These are phyloP conservation scores for Fagopyrum esculentum DNA, from an alignment of 148 eudicot species.

Conservation along the genomic window DNA sequence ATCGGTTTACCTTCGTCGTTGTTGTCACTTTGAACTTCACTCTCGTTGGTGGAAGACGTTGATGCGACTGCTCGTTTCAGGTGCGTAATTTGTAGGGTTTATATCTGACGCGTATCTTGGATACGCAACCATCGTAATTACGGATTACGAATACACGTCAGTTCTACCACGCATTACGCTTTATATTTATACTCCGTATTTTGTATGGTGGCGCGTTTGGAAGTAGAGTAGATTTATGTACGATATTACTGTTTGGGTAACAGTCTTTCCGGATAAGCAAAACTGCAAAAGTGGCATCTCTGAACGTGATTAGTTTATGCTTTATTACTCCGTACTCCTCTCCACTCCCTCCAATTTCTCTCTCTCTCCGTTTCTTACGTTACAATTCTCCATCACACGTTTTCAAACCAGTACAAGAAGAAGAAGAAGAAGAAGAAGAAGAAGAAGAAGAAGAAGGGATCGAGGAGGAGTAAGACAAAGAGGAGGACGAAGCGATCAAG, in stretches of 20 bases:
- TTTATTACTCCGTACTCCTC: constrained; percentile 11
- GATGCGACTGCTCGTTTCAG: too few species aligned
- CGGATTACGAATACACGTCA: too few species aligned
- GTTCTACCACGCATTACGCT: too few species aligned
- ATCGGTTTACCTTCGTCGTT: too few species aligned
- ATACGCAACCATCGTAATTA: too few species aligned
- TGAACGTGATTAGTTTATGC: not conserved
- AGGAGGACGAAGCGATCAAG: not conserved
- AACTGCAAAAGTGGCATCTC: not conserved
- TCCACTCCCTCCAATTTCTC: constrained; percentile 10
- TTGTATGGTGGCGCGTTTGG: too few species aligned
- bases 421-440: not conserved
- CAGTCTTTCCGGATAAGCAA: constrained; percentile 1
- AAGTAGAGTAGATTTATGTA: too few species aligned
- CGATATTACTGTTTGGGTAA: not conserved
- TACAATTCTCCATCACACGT: constrained; percentile 11
- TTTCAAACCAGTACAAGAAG: not conserved
- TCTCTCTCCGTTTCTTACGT: constrained; percentile 5
- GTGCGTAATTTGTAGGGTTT: too few species aligned
- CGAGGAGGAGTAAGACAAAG: not conserved
- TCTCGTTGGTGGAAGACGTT: too few species aligned
- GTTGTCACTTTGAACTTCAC: too few species aligned
- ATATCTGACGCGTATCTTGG: too few species aligned
- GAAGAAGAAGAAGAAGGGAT: not conserved
- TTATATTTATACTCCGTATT: too few species aligned